A percentile compares a stretch with the other conserved stretches of the same genome.
phyloP scores from a whole-genome alignment of 2,329 filamentous ascomycete species.

The Colletotrichum horii region DNA sequence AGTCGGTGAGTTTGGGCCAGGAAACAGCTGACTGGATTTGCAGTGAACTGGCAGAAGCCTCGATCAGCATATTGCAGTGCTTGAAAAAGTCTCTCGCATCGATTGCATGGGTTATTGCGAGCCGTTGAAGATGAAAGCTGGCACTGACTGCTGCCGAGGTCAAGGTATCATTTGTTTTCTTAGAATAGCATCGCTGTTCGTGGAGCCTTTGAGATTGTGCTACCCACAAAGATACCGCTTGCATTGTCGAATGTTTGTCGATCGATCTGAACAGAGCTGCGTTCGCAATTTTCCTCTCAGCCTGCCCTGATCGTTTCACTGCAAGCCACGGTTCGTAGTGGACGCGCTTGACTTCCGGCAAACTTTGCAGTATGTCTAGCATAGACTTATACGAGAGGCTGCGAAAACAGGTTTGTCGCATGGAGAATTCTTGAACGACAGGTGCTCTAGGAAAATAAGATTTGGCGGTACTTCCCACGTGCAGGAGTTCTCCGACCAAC shows the following conservation, averaged over 20 bases:
- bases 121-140: not conserved
- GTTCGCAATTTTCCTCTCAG: not conserved
- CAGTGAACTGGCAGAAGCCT: not conserved
- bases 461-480: not conserved
- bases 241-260: rapidly evolving
- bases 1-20: not conserved
- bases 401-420: not conserved
- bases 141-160: not conserved
- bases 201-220: not conserved
- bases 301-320: not conserved
- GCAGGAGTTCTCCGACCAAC: not conserved
- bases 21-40: not conserved
- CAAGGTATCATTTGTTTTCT: not conserved
- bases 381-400: not conserved
- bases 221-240: not conserved
- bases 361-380: not conserved
- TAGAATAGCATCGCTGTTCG: not conserved
- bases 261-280: not conserved
- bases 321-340: not conserved
- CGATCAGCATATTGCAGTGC: rapidly evolving
- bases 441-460: not conserved
- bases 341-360: not conserved
- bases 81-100: not conserved
- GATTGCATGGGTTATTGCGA: not conserved
- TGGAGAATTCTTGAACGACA: not conserved